phyloP scores from a whole-genome alignment of 1,284 basidiomycete species.

The Leccinum fallax region DNA sequence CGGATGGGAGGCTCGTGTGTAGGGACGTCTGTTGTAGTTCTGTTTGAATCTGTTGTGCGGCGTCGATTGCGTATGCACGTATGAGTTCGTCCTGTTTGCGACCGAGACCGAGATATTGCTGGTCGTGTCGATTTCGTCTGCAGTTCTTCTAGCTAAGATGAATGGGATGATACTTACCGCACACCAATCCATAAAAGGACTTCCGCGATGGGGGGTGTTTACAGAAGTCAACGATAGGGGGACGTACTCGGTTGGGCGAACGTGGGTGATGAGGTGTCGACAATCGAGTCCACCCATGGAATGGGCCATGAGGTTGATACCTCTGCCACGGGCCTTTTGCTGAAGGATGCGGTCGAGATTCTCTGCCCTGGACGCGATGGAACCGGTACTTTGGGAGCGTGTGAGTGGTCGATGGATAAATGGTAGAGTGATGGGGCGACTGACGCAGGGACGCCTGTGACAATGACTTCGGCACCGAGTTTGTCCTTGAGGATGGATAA shows the following conservation, averaged over 20 bases:
- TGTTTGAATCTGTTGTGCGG: slow-evolving; percentile 13
- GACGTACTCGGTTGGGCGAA: slow-evolving; percentile 81
- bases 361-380: slow-evolving; percentile 83
- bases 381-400: slow-evolving; percentile 75
- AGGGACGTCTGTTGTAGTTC: slow-evolving; percentile 13
- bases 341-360: slow-evolving; percentile 78
- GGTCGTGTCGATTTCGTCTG: slow-evolving; percentile 20
- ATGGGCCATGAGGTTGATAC: slow-evolving; percentile 93
- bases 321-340: slow-evolving; percentile 66
- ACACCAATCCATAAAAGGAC: slow-evolving; percentile 99
- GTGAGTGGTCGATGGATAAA: neutral
- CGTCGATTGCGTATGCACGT: slow-evolving; percentile 2
- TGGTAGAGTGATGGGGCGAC: slow-evolving; percentile 31
- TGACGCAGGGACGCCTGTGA: slow-evolving; percentile 93
- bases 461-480: slow-evolving; percentile 90
- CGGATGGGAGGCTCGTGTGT: slow-evolving; percentile 30
- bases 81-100: slow-evolving; percentile 46
- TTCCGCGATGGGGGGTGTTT: slow-evolving; percentile 93
- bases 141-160: slow-evolving; percentile 8
- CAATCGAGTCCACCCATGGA: slow-evolving; percentile 98
- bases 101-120: slow-evolving; percentile 89
- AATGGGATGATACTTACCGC: slow-evolving; percentile 50
- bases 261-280: slow-evolving; percentile 86
- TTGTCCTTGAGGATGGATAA: slow-evolving; percentile 81
- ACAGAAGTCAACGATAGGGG: slow-evolving; percentile 91